Evolutionary conservation across 306 rosid species (phyloP), one percentile per base, ranked within the genome.

Genomic region (Abrus pulchellus): DNA sequence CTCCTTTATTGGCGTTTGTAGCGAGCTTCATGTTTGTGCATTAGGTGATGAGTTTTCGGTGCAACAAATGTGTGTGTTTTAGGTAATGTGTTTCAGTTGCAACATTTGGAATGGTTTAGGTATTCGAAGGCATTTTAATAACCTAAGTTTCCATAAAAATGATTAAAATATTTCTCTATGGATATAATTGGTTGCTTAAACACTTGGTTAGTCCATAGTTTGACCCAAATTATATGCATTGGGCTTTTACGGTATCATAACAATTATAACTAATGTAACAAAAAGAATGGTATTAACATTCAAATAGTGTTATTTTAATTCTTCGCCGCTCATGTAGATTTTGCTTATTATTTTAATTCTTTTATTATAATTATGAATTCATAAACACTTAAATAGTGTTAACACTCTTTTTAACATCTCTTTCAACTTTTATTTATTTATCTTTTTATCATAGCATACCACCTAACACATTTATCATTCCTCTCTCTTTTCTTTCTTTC

Each of bases 11-110:
- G 20, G 20, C 20, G 41, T 45, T 38, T 9, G 2, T 10, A 28
- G n/a, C 6, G 8, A 72, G 6, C 38, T 4, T 72, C 5, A 6
- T 52, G 8, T 62, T 52, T 65, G 60, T 64, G 80, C 41, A 30
- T 73, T 38, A 14, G 69, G 59, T 74, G 54, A 36, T 38, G 41
- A 38, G 66, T 5, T 64, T 28, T 49, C 1, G 53, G 73, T 63
- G 52, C 63, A 30, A 76, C 72, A 62, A 34, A 47, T 14, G 63
- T 52, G 1, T 14, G 74, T 27, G 41, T 28, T 38, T 38, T 54
- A 54, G 77, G 32, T 65, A 14, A 5, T 36, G 40, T 2, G 40
- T 36, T 36, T 36, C 4, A 4, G 40, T 36, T 43, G 47, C 12
- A n/a, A 67, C 54, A 67, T 43, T 27, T 43, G 10, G 44, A 38